phyloP scores from a whole-genome alignment of 2,329 filamentous ascomycete species.

The Exophiala sp. region DNA sequence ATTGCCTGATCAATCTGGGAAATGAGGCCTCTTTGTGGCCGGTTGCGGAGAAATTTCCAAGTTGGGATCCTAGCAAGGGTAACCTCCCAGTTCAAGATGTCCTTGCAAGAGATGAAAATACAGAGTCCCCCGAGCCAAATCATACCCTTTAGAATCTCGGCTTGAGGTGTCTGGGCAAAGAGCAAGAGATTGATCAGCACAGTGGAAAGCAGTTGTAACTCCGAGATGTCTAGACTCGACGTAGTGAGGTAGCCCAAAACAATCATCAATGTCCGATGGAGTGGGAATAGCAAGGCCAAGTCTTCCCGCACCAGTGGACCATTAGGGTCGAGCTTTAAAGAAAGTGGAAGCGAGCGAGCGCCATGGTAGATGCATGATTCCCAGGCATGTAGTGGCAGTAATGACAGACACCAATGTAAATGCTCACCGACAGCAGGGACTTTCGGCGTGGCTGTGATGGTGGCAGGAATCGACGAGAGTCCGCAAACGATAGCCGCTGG shows the following conservation, averaged over 20 bases:
- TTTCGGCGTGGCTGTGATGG: conserved; percentile 61
- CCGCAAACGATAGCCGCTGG: conserved; percentile 77
- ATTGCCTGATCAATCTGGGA: conserved; percentile 18
- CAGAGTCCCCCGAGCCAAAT: conserved; percentile 78
- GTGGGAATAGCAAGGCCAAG: conserved; percentile 65
- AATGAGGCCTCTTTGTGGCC: conserved; percentile 10
- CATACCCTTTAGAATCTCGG: conserved; percentile 74
- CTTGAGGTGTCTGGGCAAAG: conserved; percentile 73
- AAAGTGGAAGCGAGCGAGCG: conserved; percentile 5
- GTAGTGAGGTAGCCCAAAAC: conserved; percentile 76
- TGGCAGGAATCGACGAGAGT: conserved; percentile 67
- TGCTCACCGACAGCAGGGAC: conserved; percentile 50
- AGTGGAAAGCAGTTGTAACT: conserved; percentile 79
- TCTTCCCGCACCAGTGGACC: conserved; percentile 49
- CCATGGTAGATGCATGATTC: neutral
- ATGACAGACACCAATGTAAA: conserved; percentile 73
- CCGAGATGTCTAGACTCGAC: conserved; percentile 78
- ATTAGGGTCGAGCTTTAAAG: conserved; percentile 11
- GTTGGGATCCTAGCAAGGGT: conserved; percentile 79
- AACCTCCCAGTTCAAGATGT: conserved; percentile 76
- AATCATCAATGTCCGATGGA: conserved; percentile 71
- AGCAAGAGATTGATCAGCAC: conserved; percentile 75
- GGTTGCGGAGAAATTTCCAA: conserved; percentile 62
- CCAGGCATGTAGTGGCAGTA: conserved; percentile 53
- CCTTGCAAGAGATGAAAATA: conserved; percentile 65